Conservation (phyloP, 2,329 filamentous ascomycete species). For the Botrytis sinoallii region DNA sequence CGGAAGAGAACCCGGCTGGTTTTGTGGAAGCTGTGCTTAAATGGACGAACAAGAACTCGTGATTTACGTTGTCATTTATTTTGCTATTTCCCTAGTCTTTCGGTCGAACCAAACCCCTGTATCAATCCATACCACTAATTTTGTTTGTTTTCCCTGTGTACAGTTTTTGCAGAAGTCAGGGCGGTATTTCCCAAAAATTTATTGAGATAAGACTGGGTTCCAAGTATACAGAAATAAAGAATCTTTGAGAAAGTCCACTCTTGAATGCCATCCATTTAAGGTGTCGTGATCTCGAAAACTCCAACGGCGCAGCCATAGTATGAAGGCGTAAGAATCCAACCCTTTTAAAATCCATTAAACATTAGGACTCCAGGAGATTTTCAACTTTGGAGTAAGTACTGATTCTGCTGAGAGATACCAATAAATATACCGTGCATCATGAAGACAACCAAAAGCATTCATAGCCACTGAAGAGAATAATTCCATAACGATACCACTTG, state of each 20-base stretch:
- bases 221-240: not conserved
- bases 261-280: not conserved
- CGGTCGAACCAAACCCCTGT: not conserved
- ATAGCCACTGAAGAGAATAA: too few relatives aligned
- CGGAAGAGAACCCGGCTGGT: not conserved
- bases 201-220: not conserved
- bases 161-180: not conserved
- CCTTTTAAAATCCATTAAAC: too few relatives aligned
- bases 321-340: too few relatives aligned
- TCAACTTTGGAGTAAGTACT: too few relatives aligned
- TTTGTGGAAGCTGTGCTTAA: not conserved
- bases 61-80: not conserved
- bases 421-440: too few relatives aligned
- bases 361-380: too few relatives aligned
- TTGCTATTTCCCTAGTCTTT: not conserved
- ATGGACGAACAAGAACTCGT: not conserved
- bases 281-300: too few relatives aligned
- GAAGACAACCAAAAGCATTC: too few relatives aligned
- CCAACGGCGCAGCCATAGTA: too few relatives aligned
- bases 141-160: not conserved
- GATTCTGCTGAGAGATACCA: too few relatives aligned
- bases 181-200: not conserved
- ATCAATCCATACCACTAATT: not conserved
- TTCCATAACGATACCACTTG: too few relatives aligned
- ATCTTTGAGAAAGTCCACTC: not conserved